Evolutionary conservation across 495 filamentous ascomycete genomes (phyloP), one percentile per base, ranked within the genome.

Genomic region (Penicillium odoratum): DNA sequence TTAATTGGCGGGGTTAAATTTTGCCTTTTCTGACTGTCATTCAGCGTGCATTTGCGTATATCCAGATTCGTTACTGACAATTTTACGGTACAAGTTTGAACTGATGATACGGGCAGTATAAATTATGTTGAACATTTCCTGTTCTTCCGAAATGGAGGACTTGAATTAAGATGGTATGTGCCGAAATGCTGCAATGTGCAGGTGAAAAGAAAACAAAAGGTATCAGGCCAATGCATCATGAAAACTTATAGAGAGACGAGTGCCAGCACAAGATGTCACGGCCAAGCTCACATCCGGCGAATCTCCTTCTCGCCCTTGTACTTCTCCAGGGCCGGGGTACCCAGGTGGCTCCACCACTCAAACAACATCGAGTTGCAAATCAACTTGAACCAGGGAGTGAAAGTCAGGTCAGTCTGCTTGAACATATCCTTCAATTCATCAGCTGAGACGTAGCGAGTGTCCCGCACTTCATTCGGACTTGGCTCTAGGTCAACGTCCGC

Each of bases 311-410:
- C 92, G 60, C 87, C 86, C 73, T 79, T 83, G 77, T 94, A 97
- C 76, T 88, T 88, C 52, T 96, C 91, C 61, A 98, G 76, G 4
- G 80, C 75, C 6, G 87, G 81, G 28, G 81, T 78, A 58, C 92
- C 88, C 33, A 98, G 83, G 72, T 92, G 87, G 65, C 86, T 83
- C 94, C 94, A 99, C 94, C 94, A 99, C 71, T 98, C 92, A 66
- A 95, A 98, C 45, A 99, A 84, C 92, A 98, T 90, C 51, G 90
- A 92, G 63, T 97, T 74, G 81, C 95, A 99, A 68, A 99, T 98
- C 61, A 99, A 85, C 83, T 96, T 97, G 80, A 99, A 99, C 94
- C 94, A 99, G 1, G 94, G 94, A 7, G 94, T 99, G 72, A 98
- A 98, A 63, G 82, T 88, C 59, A 97, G 80, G 7, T 66, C 80